Conservation (phyloP, 805 yeast species). For the Schwanniomyces pseudopolymorphus region DNA sequence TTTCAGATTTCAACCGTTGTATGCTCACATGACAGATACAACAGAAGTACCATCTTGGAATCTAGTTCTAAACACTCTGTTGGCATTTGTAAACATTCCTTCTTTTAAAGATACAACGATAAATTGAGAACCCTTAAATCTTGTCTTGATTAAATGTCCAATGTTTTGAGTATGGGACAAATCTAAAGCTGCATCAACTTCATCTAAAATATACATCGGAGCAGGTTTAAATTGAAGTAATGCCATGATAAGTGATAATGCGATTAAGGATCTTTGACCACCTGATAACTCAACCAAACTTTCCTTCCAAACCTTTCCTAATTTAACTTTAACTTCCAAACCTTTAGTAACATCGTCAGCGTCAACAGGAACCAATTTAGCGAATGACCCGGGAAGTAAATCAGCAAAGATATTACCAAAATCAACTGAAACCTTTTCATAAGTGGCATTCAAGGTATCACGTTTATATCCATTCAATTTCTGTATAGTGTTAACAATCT, state of each 20-base stretch:
- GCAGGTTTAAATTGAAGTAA: slow-evolving; percentile 94
- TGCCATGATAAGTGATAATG: slow-evolving; percentile 88
- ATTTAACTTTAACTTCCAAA: slow-evolving; percentile 81
- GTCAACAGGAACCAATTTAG: slow-evolving; percentile 81
- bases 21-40: slow-evolving; percentile 62
- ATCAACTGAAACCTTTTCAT: slow-evolving; percentile 82
- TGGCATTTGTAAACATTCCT: slow-evolving; percentile 98
- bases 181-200: slow-evolving; percentile 98
- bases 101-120: slow-evolving; percentile 96
- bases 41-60: slow-evolving; percentile 97
- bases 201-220: slow-evolving; percentile 96
- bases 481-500: slow-evolving; percentile 83
- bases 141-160: slow-evolving; percentile 92
- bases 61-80: slow-evolving; percentile 86
- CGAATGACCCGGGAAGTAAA: slow-evolving; percentile 83
- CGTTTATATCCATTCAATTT: slow-evolving; percentile 84
- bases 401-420: slow-evolving; percentile 90
- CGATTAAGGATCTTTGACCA: slow-evolving; percentile 94
- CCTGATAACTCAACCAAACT: slow-evolving; percentile 94
- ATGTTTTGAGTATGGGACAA: slow-evolving; percentile 96
- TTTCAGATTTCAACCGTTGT: background rate
- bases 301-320: slow-evolving; percentile 95
- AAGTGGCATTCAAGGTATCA: slow-evolving; percentile 78
- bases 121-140: slow-evolving; percentile 94
- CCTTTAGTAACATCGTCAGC: slow-evolving; percentile 86